Evolutionary conservation across 306 rosid species (phyloP).

Genomic region (Argentina anserina): DNA sequence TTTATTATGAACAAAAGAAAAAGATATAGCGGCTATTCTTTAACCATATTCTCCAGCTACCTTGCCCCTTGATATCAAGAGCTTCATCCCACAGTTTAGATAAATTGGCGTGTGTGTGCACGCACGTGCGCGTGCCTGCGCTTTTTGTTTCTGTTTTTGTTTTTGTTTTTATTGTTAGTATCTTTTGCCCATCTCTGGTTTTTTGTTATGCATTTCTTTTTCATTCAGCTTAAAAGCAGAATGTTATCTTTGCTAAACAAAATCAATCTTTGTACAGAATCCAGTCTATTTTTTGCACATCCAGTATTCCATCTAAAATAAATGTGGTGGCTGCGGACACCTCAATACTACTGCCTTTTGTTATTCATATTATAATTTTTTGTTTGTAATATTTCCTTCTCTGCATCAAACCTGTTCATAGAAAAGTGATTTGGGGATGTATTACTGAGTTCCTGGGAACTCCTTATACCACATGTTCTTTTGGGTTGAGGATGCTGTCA

Average conservation of each 20-base stretch:
- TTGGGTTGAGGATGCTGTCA: neutral
- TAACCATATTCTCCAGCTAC: neutral
- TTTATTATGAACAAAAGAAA: neutral
- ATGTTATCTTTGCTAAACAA: neutral
- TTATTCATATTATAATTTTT: neutral
- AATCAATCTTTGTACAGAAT: neutral
- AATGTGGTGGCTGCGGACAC: neutral
- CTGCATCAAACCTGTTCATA: neutral
- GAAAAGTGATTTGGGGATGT: neutral
- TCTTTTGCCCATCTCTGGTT: neutral
- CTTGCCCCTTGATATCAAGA: neutral
- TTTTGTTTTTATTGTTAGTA: neutral
- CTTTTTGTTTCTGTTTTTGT: too few species aligned
- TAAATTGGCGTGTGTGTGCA: neutral
- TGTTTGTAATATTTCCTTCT: neutral
- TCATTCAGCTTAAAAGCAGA: neutral
- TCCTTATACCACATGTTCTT: neutral
- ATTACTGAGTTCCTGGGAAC: neutral
- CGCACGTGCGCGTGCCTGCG: too few species aligned
- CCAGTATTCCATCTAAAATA: neutral
- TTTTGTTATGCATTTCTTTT: neutral
- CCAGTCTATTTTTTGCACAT: neutral
- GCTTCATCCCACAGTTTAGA: neutral
- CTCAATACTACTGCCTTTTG: neutral
- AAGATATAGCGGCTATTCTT: neutral